phyloP scores from a whole-genome alignment of 495 filamentous ascomycete genomes.

The Penicillium cinerascens region DNA sequence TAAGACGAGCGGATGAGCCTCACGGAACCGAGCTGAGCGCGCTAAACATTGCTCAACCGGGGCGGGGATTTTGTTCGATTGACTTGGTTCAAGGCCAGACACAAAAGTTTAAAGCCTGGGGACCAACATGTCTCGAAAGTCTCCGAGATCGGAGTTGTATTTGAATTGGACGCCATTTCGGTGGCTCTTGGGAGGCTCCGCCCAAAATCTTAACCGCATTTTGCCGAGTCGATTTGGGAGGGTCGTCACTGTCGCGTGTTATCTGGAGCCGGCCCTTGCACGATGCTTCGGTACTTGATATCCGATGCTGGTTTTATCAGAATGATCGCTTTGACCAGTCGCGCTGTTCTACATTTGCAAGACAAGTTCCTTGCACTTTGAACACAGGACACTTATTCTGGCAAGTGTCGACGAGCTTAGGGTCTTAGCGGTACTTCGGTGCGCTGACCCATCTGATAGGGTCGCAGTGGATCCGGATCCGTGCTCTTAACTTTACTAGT shows the following conservation, averaged over 20 bases:
- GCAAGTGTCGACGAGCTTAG: background rate
- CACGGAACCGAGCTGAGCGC: background rate
- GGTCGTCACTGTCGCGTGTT: background rate
- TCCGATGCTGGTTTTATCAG: background rate
- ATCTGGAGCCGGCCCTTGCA: background rate
- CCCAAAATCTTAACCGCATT: background rate
- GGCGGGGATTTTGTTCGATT: background rate
- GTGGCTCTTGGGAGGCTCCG: background rate
- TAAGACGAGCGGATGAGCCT: background rate
- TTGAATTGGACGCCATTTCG: background rate
- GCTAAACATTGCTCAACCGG: slow-evolving; percentile 1
- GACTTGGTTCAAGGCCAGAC: background rate
- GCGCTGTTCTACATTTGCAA: background rate
- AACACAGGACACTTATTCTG: background rate
- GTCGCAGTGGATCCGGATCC: background rate
- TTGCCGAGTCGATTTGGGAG: slow-evolving; percentile 7
- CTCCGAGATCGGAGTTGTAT: slow-evolving; percentile 19
- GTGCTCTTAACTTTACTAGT: background rate
- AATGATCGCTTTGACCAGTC: background rate
- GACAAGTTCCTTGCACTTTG: background rate
- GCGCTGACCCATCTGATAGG: background rate
- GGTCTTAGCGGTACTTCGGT: background rate
- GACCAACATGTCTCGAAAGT: background rate
- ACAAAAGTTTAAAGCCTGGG: slow-evolving; percentile 10
- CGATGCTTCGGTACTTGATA: background rate